Evolutionary conservation across 768 basidiomycete species (phyloP).

Genomic region (Cystofilobasidium bisporidii): DNA sequence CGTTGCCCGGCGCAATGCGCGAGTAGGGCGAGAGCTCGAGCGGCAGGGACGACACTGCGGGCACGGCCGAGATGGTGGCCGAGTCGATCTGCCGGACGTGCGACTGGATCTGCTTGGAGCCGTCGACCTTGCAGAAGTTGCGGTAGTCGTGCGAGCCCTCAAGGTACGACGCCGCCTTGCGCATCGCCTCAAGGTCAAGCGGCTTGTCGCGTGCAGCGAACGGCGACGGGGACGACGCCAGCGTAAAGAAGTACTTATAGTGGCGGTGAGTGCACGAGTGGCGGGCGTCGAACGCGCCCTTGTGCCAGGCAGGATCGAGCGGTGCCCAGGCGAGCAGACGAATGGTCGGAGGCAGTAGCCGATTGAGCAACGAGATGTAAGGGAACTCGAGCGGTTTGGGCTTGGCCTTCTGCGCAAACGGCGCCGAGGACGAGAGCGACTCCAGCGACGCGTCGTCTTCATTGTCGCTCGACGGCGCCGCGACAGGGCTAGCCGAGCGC

Average conservation of each 20-base stretch:
- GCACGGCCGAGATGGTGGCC: constrained; percentile 54
- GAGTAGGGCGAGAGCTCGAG: constrained; percentile 23
- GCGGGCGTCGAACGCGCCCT: constrained; percentile 63
- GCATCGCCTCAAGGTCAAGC: constrained; percentile 68
- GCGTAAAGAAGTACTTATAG: constrained; percentile 94
- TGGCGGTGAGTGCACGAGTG: constrained; percentile 78
- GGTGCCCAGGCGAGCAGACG: constrained; percentile 92
- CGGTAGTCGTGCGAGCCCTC: constrained; percentile 90
- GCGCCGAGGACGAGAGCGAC: constrained; percentile 17
- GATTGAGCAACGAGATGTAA: constrained; percentile 73
- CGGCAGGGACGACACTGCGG: constrained; percentile 8
- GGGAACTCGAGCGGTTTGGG: constrained; percentile 49
- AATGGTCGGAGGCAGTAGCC: constrained; percentile 76
- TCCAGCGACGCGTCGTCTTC: constrained; percentile 32
- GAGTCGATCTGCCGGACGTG: constrained; percentile 60
- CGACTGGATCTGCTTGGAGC: constrained; percentile 75
- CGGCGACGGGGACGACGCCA: constrained; percentile 28
- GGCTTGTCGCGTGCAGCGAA: constrained; percentile 33
- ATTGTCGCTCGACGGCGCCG: constrained; percentile 1
- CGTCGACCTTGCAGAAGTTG: constrained; percentile 88
- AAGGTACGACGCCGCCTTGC: constrained; percentile 57
- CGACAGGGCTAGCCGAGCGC: neutral
- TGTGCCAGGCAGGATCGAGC: constrained; percentile 41
- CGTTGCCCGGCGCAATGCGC: constrained; percentile 11
- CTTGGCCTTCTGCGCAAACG: neutral